Conservation (phyloP, 177 flowering plant genomes). For the Vitis hybrid region DNA sequence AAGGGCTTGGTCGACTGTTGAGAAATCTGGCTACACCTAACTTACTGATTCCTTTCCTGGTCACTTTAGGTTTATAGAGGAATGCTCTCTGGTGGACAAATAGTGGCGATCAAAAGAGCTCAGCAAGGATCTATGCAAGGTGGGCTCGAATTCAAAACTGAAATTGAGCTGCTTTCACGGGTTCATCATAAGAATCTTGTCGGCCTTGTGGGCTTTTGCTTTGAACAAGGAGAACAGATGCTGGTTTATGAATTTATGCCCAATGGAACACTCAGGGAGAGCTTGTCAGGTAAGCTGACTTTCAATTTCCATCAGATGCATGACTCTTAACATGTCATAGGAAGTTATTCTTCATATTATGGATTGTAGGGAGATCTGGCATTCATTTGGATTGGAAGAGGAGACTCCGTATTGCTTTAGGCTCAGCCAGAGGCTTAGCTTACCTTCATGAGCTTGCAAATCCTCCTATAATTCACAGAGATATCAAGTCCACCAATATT, state of each 20-base stretch:
- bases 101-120: slow-evolving; percentile 77
- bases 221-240: slow-evolving; percentile 83
- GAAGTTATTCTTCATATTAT: neutral
- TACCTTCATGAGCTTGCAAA: slow-evolving; percentile 81
- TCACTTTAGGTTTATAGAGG: slow-evolving; percentile 65
- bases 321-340: too few relatives aligned
- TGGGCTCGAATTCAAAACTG: slow-evolving; percentile 75
- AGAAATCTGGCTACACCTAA: neutral
- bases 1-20: too few relatives aligned
- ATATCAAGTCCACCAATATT: slow-evolving; percentile 73
- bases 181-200: slow-evolving; percentile 87
- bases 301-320: neutral
- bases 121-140: slow-evolving; percentile 85
- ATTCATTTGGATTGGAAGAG: slow-evolving; percentile 73
- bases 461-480: slow-evolving; percentile 84
- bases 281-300: slow-evolving; percentile 47
- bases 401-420: slow-evolving; percentile 67
- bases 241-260: slow-evolving; percentile 70
- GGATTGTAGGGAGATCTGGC: slow-evolving; percentile 54
- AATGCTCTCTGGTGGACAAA: slow-evolving; percentile 43
- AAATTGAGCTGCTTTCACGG: slow-evolving; percentile 76
- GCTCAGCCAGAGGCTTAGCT: slow-evolving; percentile 76
- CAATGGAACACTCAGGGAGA: slow-evolving; percentile 64
- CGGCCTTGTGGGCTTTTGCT: slow-evolving; percentile 74
- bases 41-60: neutral